These are phyloP conservation scores for Salix exigua DNA, from an alignment of 345 rosid species.

Conservation along the genomic window DNA sequence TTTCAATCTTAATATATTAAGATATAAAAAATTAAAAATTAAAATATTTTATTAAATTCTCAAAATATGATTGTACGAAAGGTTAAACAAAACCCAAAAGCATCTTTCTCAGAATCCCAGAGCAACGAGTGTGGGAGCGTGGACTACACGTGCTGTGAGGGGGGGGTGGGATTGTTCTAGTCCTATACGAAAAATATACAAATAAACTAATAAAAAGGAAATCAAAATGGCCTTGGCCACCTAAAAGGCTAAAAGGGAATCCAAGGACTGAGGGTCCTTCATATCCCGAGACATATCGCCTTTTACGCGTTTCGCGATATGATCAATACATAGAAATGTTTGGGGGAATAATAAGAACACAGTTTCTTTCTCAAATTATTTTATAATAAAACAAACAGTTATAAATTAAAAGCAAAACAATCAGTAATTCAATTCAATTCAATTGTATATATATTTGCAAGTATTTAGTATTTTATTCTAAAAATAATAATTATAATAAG, in stretches of 20 bases:
- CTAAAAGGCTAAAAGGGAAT: slow-evolving; percentile 17
- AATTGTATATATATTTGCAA: too few species aligned
- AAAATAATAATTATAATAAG: too few species aligned
- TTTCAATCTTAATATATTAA: too few species aligned
- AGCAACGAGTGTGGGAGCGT: not conserved
- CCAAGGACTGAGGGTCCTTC: slow-evolving; percentile 20
- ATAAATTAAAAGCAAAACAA: too few species aligned
- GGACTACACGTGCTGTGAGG: not conserved
- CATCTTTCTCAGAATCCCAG: too few species aligned
- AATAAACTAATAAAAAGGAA: not conserved
- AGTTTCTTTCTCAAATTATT: not conserved
- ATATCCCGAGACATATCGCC: not conserved
- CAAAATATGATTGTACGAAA: not conserved
- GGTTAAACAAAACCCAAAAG: not conserved
- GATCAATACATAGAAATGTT: not conserved
- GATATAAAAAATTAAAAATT: not conserved
- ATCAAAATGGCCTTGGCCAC: slow-evolving; percentile 21
- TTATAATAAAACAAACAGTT: too few species aligned
- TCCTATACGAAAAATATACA: not conserved
- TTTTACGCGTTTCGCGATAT: not conserved
- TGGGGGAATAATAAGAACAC: not conserved
- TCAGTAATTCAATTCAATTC: too few species aligned
- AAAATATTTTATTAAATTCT: not conserved
- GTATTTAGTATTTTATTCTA: too few species aligned
- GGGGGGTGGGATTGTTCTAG: not conserved